These are phyloP conservation scores for Karstenula rhodostoma DNA, from an alignment of 2,329 filamentous ascomycete genomes.

Conservation along the genomic window DNA sequence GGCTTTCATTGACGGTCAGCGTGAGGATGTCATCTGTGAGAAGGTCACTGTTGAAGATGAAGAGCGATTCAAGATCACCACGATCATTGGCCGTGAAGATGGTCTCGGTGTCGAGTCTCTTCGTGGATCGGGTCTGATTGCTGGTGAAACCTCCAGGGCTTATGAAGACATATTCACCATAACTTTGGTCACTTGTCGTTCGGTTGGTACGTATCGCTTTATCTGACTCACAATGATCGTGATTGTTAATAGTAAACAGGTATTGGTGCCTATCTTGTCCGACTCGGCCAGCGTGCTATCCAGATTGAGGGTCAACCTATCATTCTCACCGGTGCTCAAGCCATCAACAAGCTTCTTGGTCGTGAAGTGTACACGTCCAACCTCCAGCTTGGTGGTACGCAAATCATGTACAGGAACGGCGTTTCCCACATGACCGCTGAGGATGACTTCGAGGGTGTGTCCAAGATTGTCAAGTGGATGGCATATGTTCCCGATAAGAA, in stretches of 20 bases:
- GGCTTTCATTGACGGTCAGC: slow-evolving; percentile 80
- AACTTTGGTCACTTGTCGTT: slow-evolving; percentile 96
- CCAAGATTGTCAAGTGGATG: slow-evolving; percentile 98
- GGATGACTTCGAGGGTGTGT: slow-evolving; percentile 97
- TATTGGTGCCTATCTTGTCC: slow-evolving; percentile 98
- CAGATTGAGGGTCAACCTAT: slow-evolving; percentile 99
- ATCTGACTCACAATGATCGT: slow-evolving; percentile 17
- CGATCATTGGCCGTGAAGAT: slow-evolving; percentile 91
- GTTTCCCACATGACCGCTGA: slow-evolving; percentile 98
- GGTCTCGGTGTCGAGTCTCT: slow-evolving; percentile 97
- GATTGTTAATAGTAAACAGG: slow-evolving; percentile 57
- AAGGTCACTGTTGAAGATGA: slow-evolving; percentile 85
- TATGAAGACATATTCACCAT: slow-evolving; percentile 99
- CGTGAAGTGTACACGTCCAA: slow-evolving; percentile 99
- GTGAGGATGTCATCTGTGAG: slow-evolving; percentile 85
- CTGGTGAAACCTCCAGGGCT: slow-evolving; percentile 93
- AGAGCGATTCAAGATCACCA: slow-evolving; percentile 91
- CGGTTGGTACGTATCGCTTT: slow-evolving; percentile 71
- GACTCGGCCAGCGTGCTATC: slow-evolving; percentile 96
- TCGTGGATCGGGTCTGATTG: slow-evolving; percentile 96
- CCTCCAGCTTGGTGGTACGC: slow-evolving; percentile 98
- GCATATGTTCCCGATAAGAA: slow-evolving; percentile 97
- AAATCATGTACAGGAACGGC: slow-evolving; percentile 99
- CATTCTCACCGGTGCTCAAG: slow-evolving; percentile 95
- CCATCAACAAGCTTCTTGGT: slow-evolving; percentile 97